These are phyloP conservation scores for Diplocarpon rosae DNA, from an alignment of 2,329 filamentous ascomycete species.

Conservation along the genomic window DNA sequence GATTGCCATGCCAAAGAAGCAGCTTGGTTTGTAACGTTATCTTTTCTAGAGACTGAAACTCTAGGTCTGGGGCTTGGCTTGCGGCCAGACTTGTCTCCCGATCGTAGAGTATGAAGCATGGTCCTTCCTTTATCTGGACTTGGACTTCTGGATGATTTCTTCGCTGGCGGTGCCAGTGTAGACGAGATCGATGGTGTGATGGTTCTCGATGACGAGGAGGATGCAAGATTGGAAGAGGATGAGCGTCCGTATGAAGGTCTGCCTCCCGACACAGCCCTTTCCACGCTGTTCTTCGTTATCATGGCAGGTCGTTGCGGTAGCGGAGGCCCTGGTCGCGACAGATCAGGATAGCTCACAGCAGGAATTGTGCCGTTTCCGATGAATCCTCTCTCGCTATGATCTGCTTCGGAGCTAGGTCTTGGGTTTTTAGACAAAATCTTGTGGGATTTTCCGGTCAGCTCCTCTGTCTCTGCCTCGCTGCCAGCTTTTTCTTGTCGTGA, in stretches of 20 bases:
- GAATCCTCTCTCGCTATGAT: slow-evolving; percentile 38
- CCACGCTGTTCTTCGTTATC: slow-evolving; percentile 38
- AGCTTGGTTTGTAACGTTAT: slow-evolving; percentile 48
- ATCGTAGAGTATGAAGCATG: slow-evolving; percentile 50
- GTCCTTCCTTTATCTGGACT: slow-evolving; percentile 48
- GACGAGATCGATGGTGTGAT: slow-evolving; percentile 11
- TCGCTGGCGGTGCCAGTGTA: slow-evolving; percentile 22
- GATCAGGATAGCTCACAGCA: slow-evolving; percentile 65
- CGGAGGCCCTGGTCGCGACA: slow-evolving; percentile 54
- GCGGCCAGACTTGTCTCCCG: slow-evolving; percentile 36
- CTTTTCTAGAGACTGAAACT: slow-evolving; percentile 24
- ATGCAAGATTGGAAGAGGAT: slow-evolving; percentile 8
- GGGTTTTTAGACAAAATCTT: slow-evolving; percentile 27
- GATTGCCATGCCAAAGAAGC: slow-evolving; percentile 48
- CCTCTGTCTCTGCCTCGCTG: slow-evolving; percentile 15
- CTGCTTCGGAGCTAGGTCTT: slow-evolving; percentile 21
- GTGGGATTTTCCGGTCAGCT: slow-evolving; percentile 15
- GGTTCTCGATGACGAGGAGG: slow-evolving; percentile 13
- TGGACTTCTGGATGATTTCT: slow-evolving; percentile 34
- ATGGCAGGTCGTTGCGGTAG: slow-evolving; percentile 44
- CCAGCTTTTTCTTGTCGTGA: slow-evolving; percentile 39
- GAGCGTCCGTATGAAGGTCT: slow-evolving; percentile 7
- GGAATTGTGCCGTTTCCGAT: slow-evolving; percentile 76
- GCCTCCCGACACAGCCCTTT: slow-evolving; percentile 32
- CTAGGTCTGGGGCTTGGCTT: slow-evolving; percentile 29